Evolutionary conservation across 306 rosid genomes (phyloP), one percentile per base, ranked within the genome.

Genomic region (Argentina anserina): DNA sequence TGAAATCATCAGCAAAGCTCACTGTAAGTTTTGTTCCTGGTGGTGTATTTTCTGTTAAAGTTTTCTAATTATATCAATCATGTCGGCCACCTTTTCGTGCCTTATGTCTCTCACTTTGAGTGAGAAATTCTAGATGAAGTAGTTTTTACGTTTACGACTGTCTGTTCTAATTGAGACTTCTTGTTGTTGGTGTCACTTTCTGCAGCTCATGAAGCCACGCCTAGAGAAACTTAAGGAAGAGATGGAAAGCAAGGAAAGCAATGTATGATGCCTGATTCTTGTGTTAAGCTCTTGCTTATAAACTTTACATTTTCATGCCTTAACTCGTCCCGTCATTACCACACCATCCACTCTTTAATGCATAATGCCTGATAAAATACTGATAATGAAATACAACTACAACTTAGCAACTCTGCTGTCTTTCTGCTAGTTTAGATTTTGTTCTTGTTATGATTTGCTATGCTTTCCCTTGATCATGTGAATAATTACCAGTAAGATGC

Each of bases 151-250:
- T 49, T 20, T 37, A 0, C 17, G 6, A 37, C 10, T 69, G 34
- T 18, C 21, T 47, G 39, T 20, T 52, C 5, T 4, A 23, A 45
- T 43, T 31, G 41, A 15, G 14, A 60, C 9, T 37, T 34, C 65
- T 76, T 45, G 65, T 56, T 58, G 36, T 74, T 69, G 59, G 13
- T 78, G 62, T 46, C 42, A 20, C 81, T 45, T 71, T 81, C 58
- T 81, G 83, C 88, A 94, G 99, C 49, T 86, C 71, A 66, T 89
- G 84, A 91, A 89, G 82, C 96, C 96, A 20, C 92, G 59, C 66
- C 74, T 94, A 76, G 93, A 87, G 76, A 86, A 84, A 39, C 70
- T 86, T 69, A 88, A 76, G 83, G 72, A 81, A 39, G 55, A 81
- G 76, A 85, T 94, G 82, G 71, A 85, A 2, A 82, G 83, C 26